A percentile compares a stretch with the other conserved stretches of the same genome.
Evolutionary conservation across 768 basidiomycete species (phyloP).

Genomic region (Saitozyma sp.): DNA sequence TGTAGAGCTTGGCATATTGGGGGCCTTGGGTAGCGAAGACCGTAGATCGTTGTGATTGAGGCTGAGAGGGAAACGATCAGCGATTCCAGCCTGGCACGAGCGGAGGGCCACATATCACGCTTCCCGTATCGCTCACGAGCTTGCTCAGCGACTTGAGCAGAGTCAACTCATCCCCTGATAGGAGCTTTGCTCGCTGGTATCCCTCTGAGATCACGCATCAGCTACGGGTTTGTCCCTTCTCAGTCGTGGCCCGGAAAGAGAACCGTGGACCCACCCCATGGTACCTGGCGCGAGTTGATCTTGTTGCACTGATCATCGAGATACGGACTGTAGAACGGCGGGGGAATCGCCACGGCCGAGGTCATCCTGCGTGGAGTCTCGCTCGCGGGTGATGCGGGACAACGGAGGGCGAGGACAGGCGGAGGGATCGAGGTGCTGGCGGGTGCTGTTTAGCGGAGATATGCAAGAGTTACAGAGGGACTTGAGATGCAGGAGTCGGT

Average conservation of each 20-base stretch:
- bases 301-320: constrained; percentile 84
- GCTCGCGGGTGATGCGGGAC: not conserved
- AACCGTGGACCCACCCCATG: constrained; percentile 77
- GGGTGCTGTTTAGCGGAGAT: not conserved
- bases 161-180: constrained; percentile 80
- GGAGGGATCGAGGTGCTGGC: not conserved
- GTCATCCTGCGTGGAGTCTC: constrained; percentile 17
- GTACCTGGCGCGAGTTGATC: constrained; percentile 84
- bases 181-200: constrained; percentile 88
- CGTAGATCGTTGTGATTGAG: constrained; percentile 58
- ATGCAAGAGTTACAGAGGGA: no score
- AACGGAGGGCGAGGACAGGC: not conserved
- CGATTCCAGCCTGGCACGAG: not conserved
- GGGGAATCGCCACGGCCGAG: constrained; percentile 43
- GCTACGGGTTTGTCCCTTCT: not conserved
- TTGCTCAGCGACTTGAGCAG: constrained; percentile 89
- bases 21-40: constrained; percentile 77
- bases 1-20: constrained; percentile 82
- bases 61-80: constrained; percentile 19
- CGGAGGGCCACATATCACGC: not conserved
- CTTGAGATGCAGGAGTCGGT: no score
- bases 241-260: not conserved
- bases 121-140: constrained; percentile 58
- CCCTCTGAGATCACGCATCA: constrained; percentile 59
- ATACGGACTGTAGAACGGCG: constrained; percentile 59